A percentile compares a stretch with the other conserved stretches of the same genome.
These are phyloP conservation scores for Hypomontagnella submonticulosa DNA, from an alignment of 495 filamentous ascomycete species.

Conservation along the genomic window DNA sequence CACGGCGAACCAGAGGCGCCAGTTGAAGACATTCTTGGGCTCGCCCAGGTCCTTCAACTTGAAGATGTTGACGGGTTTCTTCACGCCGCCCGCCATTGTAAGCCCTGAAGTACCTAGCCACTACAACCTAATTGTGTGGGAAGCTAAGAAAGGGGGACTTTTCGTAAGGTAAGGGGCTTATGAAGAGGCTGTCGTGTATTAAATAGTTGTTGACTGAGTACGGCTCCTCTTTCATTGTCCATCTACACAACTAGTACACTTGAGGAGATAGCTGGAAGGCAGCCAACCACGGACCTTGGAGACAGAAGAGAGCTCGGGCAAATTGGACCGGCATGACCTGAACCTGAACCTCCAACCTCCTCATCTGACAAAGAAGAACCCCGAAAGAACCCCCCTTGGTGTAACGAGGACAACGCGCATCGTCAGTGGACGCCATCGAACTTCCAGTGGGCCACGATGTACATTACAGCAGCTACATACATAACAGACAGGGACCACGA, in stretches of 20 bases:
- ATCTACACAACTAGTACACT: no score
- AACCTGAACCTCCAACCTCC: no score
- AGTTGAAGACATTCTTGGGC: constrained; percentile 70
- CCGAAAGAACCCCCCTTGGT: background rate
- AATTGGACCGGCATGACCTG: constrained; percentile 13
- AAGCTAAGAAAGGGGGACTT: background rate
- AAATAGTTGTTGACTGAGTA: no score
- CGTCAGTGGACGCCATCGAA: no score
- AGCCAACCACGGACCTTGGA: no score
- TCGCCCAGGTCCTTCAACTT: constrained; percentile 64
- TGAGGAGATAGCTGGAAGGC: no score
- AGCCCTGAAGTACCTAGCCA: background rate
- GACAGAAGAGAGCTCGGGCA: background rate
- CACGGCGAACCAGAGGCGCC: constrained; percentile 73
- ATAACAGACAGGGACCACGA: background rate
- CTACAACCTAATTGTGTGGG: constrained; percentile 2
- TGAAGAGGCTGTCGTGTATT: no score
- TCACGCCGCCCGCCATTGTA: constrained; percentile 69
- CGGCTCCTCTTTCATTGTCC: no score
- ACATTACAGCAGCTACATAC: no score
- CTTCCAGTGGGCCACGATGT: no score
- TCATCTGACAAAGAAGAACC: constrained; percentile 13
- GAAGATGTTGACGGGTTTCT: constrained; percentile 76
- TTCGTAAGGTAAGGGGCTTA: no score
- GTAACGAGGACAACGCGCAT: constrained; percentile 1